These are phyloP conservation scores for Myriosclerotinia scirpicola DNA, from an alignment of 2,329 filamentous ascomycete species.

Conservation along the genomic window DNA sequence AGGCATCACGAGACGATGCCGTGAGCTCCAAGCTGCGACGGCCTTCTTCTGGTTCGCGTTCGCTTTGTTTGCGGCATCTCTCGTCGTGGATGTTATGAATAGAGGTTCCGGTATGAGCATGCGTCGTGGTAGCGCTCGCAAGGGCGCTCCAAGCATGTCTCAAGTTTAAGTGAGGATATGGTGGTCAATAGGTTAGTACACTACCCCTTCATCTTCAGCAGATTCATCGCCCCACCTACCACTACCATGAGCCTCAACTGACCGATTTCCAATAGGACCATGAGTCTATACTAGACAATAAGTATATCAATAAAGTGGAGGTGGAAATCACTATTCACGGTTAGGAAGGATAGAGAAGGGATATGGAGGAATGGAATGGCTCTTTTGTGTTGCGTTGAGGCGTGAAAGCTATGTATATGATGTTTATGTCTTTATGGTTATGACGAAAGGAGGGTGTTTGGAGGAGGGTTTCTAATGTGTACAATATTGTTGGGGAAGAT, in stretches of 20 bases:
- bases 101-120: slow-evolving; percentile 5
- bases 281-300: background rate
- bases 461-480: background rate
- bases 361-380: too few relatives aligned
- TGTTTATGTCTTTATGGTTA: slow-evolving; percentile 8
- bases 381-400: background rate
- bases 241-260: background rate
- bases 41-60: slow-evolving; percentile 82
- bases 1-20: slow-evolving; percentile 67
- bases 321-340: background rate
- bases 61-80: slow-evolving; percentile 56
- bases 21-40: slow-evolving; percentile 70
- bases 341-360: background rate
- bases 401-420: background rate
- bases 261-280: background rate
- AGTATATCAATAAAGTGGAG: background rate
- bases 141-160: slow-evolving; percentile 52
- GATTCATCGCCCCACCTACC: background rate
- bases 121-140: slow-evolving; percentile 43
- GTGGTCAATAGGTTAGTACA: slow-evolving; percentile 31
- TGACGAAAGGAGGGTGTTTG: background rate
- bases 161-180: slow-evolving; percentile 48
- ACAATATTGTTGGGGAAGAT: background rate
- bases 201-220: slow-evolving; percentile 25
- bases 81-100: slow-evolving; percentile 47